Percentiles rank a stretch among this genome's conserved stretches.
These are phyloP conservation scores for Avena atlantica DNA, from an alignment of 176 grass and related monocot species.

Conservation along the genomic window DNA sequence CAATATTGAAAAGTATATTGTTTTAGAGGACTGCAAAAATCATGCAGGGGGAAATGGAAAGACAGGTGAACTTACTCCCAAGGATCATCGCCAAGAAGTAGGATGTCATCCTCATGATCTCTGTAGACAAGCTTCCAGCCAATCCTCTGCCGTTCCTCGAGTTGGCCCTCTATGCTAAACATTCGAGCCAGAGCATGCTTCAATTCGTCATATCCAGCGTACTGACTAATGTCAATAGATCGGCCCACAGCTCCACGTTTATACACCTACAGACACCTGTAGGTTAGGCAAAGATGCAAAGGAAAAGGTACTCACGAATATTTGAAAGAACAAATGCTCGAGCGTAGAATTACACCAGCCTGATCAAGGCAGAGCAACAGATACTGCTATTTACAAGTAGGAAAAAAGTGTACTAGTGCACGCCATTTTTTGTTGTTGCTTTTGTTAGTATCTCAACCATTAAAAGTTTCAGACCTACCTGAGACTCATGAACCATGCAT, in stretches of 20 bases:
- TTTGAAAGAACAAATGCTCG: not conserved
- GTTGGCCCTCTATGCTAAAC: constrained; percentile 81
- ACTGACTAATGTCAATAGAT: constrained; percentile 74
- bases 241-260: constrained; percentile 72
- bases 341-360: not conserved
- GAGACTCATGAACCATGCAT: not conserved
- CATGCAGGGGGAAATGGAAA: not conserved
- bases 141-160: constrained; percentile 68
- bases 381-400: not conserved
- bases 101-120: constrained; percentile 72
- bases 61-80: constrained; percentile 68
- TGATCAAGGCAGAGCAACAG: not conserved
- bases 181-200: constrained; percentile 62
- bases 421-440: not conserved
- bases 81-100: constrained; percentile 79
- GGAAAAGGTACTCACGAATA: not conserved
- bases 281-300: constrained; percentile 46
- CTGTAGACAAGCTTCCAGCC: constrained; percentile 80
- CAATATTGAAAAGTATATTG: not conserved
- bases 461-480: not conserved
- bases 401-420: not conserved
- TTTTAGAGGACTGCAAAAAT: not conserved
- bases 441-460: not conserved
- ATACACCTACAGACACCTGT: constrained; percentile 59
- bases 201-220: constrained; percentile 62